Evolutionary conservation across 257 asterid species (phyloP).

Genomic region (Jasminum sambac): DNA sequence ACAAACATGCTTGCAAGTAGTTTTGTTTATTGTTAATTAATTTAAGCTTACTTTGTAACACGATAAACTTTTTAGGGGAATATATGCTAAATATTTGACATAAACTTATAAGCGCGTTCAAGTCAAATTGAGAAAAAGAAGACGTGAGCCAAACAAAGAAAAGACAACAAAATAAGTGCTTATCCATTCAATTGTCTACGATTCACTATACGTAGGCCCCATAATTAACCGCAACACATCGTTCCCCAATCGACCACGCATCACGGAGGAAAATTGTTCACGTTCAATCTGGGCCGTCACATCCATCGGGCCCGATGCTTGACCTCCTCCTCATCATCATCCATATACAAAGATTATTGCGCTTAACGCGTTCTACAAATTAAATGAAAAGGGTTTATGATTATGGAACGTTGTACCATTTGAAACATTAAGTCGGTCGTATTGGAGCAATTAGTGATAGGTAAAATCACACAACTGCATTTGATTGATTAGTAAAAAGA

Average conservation of each 20-base stretch:
- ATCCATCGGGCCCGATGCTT: constrained; percentile 18
- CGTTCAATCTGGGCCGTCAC: constrained; percentile 19
- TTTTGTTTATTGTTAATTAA: too few relatives aligned
- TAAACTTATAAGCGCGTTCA: background rate
- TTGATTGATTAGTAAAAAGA: too few relatives aligned
- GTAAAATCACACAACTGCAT: too few relatives aligned
- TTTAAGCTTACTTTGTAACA: too few relatives aligned
- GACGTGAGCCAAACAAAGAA: background rate
- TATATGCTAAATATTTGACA: too few relatives aligned
- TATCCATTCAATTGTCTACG: constrained; percentile 21
- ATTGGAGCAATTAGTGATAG: too few relatives aligned
- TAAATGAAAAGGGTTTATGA: too few relatives aligned
- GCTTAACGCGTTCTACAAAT: background rate
- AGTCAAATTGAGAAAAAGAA: background rate
- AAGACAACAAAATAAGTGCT: background rate
- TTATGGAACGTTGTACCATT: too few relatives aligned
- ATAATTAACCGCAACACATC: constrained; percentile 18
- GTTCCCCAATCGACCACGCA: constrained; percentile 19
- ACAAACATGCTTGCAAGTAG: too few relatives aligned
- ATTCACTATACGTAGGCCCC: constrained; percentile 19
- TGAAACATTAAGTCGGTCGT: too few relatives aligned
- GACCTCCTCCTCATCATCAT: background rate
- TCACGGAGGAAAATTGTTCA: constrained; percentile 17
- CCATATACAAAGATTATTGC: too few relatives aligned
- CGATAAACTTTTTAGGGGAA: too few relatives aligned